Base-by-base conservation (phyloP, 2,329 filamentous ascomycete species). In the Alternaria conjuncta region DNA sequence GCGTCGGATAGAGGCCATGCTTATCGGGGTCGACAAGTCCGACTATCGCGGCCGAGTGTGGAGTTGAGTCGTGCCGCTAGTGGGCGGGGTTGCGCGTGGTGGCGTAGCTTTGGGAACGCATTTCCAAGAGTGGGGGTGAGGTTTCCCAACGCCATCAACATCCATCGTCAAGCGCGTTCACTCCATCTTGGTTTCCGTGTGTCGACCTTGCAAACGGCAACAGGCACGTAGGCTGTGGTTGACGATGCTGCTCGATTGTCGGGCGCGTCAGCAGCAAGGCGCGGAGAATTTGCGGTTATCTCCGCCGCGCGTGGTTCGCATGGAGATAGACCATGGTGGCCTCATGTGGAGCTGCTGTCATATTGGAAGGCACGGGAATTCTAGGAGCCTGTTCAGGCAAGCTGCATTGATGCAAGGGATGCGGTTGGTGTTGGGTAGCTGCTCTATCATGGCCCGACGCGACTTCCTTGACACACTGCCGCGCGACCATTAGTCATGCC, bases 121-220 rank as follows among this genome's bases (percentile, higher is more conserved):
- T 21, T 15, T 43, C 45, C 41, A 68, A 71, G 47, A 71, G 64
- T 71, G 66, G 67, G 69, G 69, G 60, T 64, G 45, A 57, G 28
- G 20, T 53, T 53, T 53, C 28, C 49, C 49, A 53, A 36, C 20
- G 28, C 30, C 25, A 26, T 26, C 25, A 28, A 10, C 21, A 44
- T 43, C 23, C 32, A 25, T 44, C 15, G 18, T 12, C 49, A 36
- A 4, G 9, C 10, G 20, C 13, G 13, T 9, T 20, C 28, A 6
- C 6, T 25, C 7, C 23, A 21, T 20, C 36, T 20, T 23, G 5
- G 6, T 36, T 41, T 23, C 5, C 20, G 11, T 41, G 10, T 53
- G 20, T 25, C 6, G 8, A 0, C 15, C 30, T 25, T 5, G 49
- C 28, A 53, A 41, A 23, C 30, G 12, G 21, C 30, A 41, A 9